phyloP scores from a whole-genome alignment of 2,329 filamentous ascomycete genomes.

The Colletotrichum falcatum region DNA sequence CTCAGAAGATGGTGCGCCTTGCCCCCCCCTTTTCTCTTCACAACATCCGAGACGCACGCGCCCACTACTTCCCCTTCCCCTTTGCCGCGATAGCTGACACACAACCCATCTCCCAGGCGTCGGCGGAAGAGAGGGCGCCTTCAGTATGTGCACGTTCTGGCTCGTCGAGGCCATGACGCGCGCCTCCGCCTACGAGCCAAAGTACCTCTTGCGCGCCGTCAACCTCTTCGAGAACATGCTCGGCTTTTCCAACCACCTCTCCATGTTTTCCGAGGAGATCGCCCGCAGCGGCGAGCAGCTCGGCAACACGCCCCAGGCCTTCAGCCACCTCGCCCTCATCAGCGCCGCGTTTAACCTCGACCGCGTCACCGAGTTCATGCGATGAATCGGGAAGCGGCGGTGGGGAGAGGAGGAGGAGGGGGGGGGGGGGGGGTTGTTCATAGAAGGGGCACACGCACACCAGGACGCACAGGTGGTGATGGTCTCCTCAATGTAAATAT shows the following conservation, averaged over 20 bases:
- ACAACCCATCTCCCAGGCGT: slow-evolving; percentile 63
- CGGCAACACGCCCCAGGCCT: slow-evolving; percentile 84
- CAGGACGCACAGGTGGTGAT: neutral
- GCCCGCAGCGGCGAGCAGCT: slow-evolving; percentile 80
- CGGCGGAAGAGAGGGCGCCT: slow-evolving; percentile 79
- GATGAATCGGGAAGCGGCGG: neutral
- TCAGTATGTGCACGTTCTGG: slow-evolving; percentile 88
- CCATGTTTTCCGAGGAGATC: slow-evolving; percentile 86
- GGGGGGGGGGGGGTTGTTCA: neutral
- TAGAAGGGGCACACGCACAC: neutral
- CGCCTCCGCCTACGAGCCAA: slow-evolving; percentile 73
- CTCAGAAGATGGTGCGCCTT: slow-evolving; percentile 74
- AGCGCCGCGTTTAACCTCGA: slow-evolving; percentile 83
- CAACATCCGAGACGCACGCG: neutral
- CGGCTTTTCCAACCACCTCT: slow-evolving; percentile 79
- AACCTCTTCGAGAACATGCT: slow-evolving; percentile 84
- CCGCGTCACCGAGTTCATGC: slow-evolving; percentile 55
- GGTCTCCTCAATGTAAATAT: too few species aligned
- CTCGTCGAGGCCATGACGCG: slow-evolving; percentile 82
- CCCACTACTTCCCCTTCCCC: neutral
- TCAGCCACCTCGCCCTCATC: slow-evolving; percentile 80
- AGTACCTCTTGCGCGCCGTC: slow-evolving; percentile 71
- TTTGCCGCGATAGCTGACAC: neutral
- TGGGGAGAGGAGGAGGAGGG: neutral
- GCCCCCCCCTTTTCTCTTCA: neutral